Evolutionary conservation across 371 early-diverging fungal species (phyloP).

Genomic region (Lichtheimia corymbifera): DNA sequence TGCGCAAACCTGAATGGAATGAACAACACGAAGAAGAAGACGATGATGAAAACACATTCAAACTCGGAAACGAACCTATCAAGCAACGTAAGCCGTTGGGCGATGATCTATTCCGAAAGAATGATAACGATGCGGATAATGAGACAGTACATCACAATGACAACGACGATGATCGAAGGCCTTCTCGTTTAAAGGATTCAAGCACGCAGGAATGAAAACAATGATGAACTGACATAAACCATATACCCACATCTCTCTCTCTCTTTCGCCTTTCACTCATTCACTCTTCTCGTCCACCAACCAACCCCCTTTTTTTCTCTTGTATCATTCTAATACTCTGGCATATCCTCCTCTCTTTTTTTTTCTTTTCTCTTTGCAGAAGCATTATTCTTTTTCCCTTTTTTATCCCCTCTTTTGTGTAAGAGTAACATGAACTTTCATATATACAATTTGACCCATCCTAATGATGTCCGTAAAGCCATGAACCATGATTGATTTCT

Average conservation of each 20-base stretch:
- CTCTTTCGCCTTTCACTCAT: neutral
- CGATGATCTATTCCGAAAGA: constrained; percentile 1
- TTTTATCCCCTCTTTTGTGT: neutral
- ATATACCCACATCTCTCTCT: neutral
- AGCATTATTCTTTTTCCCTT: neutral
- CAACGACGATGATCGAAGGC: too few species aligned
- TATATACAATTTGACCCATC: too few species aligned
- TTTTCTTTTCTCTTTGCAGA: neutral
- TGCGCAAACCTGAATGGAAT: constrained; percentile 58
- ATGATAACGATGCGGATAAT: neutral
- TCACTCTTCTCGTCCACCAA: neutral
- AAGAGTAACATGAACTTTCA: neutral
- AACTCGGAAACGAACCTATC: neutral
- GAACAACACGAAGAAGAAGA: constrained; percentile 34
- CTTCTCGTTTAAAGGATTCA: neutral
- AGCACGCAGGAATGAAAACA: too few species aligned
- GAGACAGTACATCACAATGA: neutral
- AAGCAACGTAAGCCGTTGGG: neutral
- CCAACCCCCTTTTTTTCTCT: neutral
- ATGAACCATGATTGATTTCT: too few species aligned
- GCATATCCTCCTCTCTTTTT: neutral
- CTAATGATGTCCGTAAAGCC: too few species aligned
- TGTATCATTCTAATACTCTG: constrained; percentile 4
- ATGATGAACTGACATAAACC: too few species aligned
- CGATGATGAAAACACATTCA: constrained; percentile 7